These are phyloP conservation scores for Evernia prunastri DNA, from an alignment of 495 filamentous ascomycete genomes.

Conservation along the genomic window DNA sequence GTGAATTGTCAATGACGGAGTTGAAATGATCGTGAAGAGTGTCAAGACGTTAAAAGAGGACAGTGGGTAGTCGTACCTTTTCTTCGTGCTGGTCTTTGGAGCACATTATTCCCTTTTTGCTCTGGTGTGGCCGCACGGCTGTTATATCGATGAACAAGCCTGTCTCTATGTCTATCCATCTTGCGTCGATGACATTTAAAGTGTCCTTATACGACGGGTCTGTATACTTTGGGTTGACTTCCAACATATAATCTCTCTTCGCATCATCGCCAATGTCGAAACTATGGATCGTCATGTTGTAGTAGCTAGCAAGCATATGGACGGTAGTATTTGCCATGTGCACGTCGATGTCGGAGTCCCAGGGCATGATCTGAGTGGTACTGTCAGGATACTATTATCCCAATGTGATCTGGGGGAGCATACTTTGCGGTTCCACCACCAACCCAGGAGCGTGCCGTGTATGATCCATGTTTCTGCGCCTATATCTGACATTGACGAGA, in stretches of 20 bases:
- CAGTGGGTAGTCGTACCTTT: conserved; percentile 29
- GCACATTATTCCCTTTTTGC: conserved; percentile 38
- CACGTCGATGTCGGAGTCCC: conserved; percentile 58
- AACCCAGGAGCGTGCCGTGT: conserved; percentile 54
- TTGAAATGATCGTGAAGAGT: background rate
- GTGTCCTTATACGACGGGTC: conserved; percentile 41
- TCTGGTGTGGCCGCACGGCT: conserved; percentile 44
- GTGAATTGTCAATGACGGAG: background rate
- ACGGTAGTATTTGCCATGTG: conserved; percentile 52
- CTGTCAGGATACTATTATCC: background rate
- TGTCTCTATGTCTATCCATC: conserved; percentile 56
- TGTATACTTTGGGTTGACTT: conserved; percentile 54
- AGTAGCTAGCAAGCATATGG: conserved; percentile 50
- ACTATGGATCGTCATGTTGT: conserved; percentile 57
- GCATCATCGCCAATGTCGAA: conserved; percentile 29
- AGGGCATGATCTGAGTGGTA: conserved; percentile 47
- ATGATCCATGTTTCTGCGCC: conserved; percentile 59
- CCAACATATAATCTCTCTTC: conserved; percentile 49
- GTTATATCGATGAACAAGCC: conserved; percentile 61
- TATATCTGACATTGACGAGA: conserved; percentile 49
- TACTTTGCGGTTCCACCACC: conserved; percentile 59
- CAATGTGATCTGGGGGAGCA: conserved; percentile 7
- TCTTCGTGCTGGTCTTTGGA: conserved; percentile 56
- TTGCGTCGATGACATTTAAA: conserved; percentile 53
- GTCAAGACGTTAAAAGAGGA: background rate